A percentile compares a stretch with the other conserved stretches of the same genome.
These are phyloP conservation scores for Pterocarpus macrocarpus DNA, from an alignment of 306 rosid species.

Conservation along the genomic window DNA sequence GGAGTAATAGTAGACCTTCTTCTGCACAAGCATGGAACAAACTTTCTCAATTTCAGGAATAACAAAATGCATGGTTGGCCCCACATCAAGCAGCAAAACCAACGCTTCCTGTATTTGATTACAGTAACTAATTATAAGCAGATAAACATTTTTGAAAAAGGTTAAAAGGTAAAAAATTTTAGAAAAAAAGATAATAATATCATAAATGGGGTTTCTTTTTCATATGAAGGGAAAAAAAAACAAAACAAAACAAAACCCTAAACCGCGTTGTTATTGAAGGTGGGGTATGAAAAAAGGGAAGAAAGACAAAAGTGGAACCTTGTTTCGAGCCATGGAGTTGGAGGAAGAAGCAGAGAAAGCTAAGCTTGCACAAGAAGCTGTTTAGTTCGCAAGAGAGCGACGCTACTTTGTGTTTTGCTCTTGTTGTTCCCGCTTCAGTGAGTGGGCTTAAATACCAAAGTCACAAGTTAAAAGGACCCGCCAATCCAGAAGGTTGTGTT, in stretches of 20 bases:
- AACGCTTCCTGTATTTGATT: slow-evolving; percentile 65
- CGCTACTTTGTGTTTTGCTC: neutral
- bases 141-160: neutral
- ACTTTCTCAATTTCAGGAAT: slow-evolving; percentile 81
- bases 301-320: slow-evolving; percentile 50
- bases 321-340: slow-evolving; percentile 78
- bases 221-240: no score
- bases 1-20: slow-evolving; percentile 57
- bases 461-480: no score
- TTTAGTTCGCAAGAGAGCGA: no score
- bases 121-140: neutral
- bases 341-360: slow-evolving; percentile 6
- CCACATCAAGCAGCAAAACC: slow-evolving; percentile 88
- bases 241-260: slow-evolving; percentile 42
- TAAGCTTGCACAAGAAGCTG: slow-evolving; percentile 37
- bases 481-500: no score
- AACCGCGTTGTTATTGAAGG: slow-evolving; percentile 33
- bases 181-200: neutral
- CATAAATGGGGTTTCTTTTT: neutral
- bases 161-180: neutral
- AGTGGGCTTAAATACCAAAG: neutral
- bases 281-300: slow-evolving; percentile 7
- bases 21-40: slow-evolving; percentile 74
- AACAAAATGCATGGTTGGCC: slow-evolving; percentile 85
- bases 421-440: slow-evolving; percentile 40